Base-by-base conservation (phyloP, 768 basidiomycete genomes). In the Cyclocybe aegerita region DNA sequence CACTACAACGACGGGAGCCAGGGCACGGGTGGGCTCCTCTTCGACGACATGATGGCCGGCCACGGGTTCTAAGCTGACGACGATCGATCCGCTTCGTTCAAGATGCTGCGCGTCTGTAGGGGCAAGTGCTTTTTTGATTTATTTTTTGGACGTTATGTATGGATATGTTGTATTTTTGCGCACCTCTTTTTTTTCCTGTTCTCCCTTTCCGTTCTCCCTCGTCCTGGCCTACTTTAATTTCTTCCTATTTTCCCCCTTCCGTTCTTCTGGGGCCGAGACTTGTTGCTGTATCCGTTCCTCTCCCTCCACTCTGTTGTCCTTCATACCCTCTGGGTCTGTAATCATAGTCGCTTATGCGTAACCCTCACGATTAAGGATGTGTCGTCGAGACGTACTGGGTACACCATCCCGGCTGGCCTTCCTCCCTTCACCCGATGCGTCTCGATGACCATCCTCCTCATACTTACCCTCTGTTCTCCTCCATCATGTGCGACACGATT, bases 31-130 rank as follows among this genome's bases (percentile, higher is more conserved):
- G 52, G 71, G 34, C 48, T 73, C 40, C 65, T 61, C 47, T 76
- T 75, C 57, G 74, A 75, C 56, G 72, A 76, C 54, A 69, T 75
- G 69, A 70, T 77, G 68, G 61, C 69, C 38, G 68, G 70, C 35
- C 65, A 61, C 50, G 57, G 60, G 35, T 69, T 67, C 57, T 65
- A 60, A 65, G 32, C 31, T 33, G 37, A 23, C 43, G 36, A 45
- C 6, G 29, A 37, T 36, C 39, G 46, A 49, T 29, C 15, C 38
- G 35, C 30, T 12, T 40, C n/a, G 41, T 17, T 7, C 37, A 36
- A 44, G 67, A 69, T 67, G 72, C 70, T 69, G 70, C 38, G 70
- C 72, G 65, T 69, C 68, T 61, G 57, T 58, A 57, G 64, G 60
- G 39, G 33, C 36, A 43, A 46, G 50, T 49, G 34, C 35, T 52